phyloP scores from a whole-genome alignment of 2,329 filamentous ascomycete genomes.

The Sporothrix phasma region DNA sequence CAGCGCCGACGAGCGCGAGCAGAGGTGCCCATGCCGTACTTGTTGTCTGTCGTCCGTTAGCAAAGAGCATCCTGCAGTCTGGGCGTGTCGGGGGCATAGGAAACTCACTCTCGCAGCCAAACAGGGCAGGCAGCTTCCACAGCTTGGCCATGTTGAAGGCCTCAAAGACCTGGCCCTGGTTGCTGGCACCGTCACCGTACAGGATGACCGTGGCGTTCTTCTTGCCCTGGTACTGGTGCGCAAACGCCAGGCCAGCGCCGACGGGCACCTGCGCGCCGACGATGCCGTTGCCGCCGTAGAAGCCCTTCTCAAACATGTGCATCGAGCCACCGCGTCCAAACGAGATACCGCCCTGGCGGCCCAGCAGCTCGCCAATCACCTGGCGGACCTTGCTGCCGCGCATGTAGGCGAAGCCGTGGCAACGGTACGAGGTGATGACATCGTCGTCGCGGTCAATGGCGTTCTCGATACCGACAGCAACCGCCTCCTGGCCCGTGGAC shows the following conservation, averaged over 20 bases:
- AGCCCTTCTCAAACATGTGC: constrained; percentile 98
- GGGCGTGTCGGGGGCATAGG: not conserved
- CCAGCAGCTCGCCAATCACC: constrained; percentile 92
- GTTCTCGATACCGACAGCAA: constrained; percentile 93
- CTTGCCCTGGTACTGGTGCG: constrained; percentile 84
- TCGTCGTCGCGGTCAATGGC: constrained; percentile 87
- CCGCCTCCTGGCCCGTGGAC: constrained; percentile 95
- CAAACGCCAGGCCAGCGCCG: constrained; percentile 91
- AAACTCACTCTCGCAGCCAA: constrained; percentile 90
- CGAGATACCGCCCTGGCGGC: constrained; percentile 89
- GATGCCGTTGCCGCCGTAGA: constrained; percentile 98
- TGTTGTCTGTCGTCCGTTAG: constrained; percentile 66
- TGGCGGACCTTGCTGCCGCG: constrained; percentile 81
- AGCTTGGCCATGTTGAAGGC: constrained; percentile 99
- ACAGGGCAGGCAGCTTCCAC: constrained; percentile 91
- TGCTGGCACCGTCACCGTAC: constrained; percentile 96
- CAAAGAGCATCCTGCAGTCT: not conserved
- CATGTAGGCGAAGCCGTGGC: constrained; percentile 98
- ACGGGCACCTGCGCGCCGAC: constrained; percentile 98
- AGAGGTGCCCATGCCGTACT: constrained; percentile 99
- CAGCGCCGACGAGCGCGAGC: constrained; percentile 88
- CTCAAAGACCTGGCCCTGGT: constrained; percentile 99
- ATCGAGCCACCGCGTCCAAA: constrained; percentile 99
- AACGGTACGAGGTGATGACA: constrained; percentile 95
- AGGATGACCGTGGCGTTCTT: constrained; percentile 81